These are phyloP conservation scores for Pyrenochaeta sp. DNA, from an alignment of 2,329 filamentous ascomycete species.

Conservation along the genomic window DNA sequence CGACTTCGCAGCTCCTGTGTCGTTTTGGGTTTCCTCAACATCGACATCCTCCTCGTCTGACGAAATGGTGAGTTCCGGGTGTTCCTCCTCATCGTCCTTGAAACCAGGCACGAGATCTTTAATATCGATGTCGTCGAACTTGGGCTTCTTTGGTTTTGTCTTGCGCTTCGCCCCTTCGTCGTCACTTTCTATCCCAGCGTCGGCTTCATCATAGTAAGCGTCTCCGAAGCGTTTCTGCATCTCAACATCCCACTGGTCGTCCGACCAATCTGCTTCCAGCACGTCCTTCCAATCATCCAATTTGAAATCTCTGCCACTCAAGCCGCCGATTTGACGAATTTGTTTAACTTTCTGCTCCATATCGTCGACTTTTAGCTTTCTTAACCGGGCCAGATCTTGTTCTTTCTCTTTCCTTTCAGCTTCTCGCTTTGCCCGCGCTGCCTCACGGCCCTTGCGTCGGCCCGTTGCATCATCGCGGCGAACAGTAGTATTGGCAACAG, in stretches of 20 bases:
- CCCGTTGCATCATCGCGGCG: conserved; percentile 81
- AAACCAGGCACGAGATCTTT: conserved; percentile 90
- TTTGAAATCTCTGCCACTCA: conserved; percentile 70
- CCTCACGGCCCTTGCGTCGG: conserved; percentile 79
- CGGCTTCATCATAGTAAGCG: conserved; percentile 80
- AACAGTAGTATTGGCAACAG: conserved; percentile 81
- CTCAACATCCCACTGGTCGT: conserved; percentile 87
- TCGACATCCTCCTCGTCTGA: conserved; percentile 55
- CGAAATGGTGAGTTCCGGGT: conserved; percentile 75
- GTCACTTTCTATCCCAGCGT: conserved; percentile 51
- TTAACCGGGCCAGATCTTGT: conserved; percentile 81
- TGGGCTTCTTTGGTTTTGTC: conserved; percentile 79
- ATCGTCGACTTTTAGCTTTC: conserved; percentile 90
- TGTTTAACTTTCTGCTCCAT: conserved; percentile 84
- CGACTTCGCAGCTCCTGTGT: conserved; percentile 49
- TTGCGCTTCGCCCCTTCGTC: conserved; percentile 54
- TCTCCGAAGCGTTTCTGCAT: conserved; percentile 91
- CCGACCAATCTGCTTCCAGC: conserved; percentile 86
- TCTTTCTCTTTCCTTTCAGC: conserved; percentile 77
- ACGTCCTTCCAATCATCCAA: conserved; percentile 86
- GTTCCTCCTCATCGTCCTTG: conserved; percentile 73
- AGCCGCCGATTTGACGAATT: conserved; percentile 87
- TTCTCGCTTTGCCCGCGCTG: conserved; percentile 78
- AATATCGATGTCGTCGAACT: conserved; percentile 98
- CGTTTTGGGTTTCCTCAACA: conserved; percentile 54